Conservation (phyloP, 192 early-diverging fungal species). For the Entrophospora sp. region DNA sequence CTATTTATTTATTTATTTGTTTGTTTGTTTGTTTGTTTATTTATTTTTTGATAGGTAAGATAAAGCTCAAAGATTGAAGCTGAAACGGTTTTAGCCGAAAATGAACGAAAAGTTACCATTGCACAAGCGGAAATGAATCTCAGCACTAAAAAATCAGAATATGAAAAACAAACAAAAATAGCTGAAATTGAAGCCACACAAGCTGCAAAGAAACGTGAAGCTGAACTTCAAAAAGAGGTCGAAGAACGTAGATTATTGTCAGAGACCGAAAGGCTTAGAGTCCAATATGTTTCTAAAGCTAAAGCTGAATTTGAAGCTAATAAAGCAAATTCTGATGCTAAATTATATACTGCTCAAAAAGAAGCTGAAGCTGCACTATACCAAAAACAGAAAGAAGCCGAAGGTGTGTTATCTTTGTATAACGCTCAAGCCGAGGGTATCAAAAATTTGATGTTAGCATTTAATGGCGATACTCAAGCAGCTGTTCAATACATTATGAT, state of each 20-base stretch:
- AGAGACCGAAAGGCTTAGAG: constrained; percentile 37
- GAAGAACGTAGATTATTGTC: constrained; percentile 36
- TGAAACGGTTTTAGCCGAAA: constrained; percentile 2
- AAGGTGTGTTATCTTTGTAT: constrained; percentile 29
- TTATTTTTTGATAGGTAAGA: too few relatives aligned
- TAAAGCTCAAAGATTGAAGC: constrained; percentile 17
- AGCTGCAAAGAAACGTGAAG: constrained; percentile 25
- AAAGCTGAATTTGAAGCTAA: constrained; percentile 38
- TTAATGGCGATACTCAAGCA: constrained; percentile 27
- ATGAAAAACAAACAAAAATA: constrained; percentile 29
- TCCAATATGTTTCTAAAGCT: constrained; percentile 34
- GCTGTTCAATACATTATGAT: constrained; percentile 45
- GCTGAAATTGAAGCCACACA: constrained; percentile 46
- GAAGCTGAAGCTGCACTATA: constrained; percentile 29
- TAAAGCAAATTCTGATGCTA: constrained; percentile 32
- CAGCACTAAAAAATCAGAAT: constrained; percentile 26
- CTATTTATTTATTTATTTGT: too few relatives aligned
- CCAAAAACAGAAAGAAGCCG: constrained; percentile 36
- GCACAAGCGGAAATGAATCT: constrained; percentile 31
- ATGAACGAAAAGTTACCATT: constrained; percentile 34
- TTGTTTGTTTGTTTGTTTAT: too few relatives aligned
- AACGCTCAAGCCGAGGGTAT: constrained; percentile 42
- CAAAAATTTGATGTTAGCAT: constrained; percentile 14
- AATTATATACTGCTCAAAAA: constrained; percentile 27
- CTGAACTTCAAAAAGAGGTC: constrained; percentile 38